These are phyloP conservation scores for Colletotrichum camelliae DNA, from an alignment of 2,329 filamentous ascomycete species.

Conservation along the genomic window DNA sequence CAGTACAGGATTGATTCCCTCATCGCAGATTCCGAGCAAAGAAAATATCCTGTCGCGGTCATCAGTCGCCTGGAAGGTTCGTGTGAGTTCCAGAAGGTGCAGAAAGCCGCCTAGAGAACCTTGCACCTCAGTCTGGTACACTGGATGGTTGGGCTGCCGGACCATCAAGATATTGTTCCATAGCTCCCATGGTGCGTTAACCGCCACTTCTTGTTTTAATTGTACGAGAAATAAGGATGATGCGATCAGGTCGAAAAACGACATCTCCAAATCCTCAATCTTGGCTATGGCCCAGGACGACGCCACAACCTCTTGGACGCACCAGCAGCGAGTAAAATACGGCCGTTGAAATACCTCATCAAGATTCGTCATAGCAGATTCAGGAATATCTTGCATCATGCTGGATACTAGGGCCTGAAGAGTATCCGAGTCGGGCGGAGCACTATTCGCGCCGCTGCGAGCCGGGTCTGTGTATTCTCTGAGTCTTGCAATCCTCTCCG, in stretches of 20 bases:
- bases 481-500: background rate
- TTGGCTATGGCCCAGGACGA: slow-evolving; percentile 12
- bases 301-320: slow-evolving; percentile 8
- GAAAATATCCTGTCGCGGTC: slow-evolving; percentile 15
- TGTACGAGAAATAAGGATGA: background rate
- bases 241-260: slow-evolving; percentile 13
- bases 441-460: background rate
- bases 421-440: background rate
- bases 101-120: slow-evolving; percentile 10
- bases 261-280: slow-evolving; percentile 12
- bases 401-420: background rate
- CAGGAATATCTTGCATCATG: slow-evolving; percentile 2
- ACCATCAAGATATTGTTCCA: slow-evolving; percentile 9
- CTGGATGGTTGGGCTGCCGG: background rate
- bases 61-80: slow-evolving; percentile 10
- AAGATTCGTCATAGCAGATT: background rate
- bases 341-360: slow-evolving; percentile 1
- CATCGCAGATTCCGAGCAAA: slow-evolving; percentile 9
- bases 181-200: background rate
- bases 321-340: slow-evolving; percentile 16
- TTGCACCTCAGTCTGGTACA: background rate
- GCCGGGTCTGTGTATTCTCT: slow-evolving; percentile 1
- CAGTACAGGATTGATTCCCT: slow-evolving; percentile 10
- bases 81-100: slow-evolving; percentile 5
- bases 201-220: background rate